Base-by-base conservation (phyloP, 2,329 filamentous ascomycete genomes). In the Colletotrichum australisinense region DNA sequence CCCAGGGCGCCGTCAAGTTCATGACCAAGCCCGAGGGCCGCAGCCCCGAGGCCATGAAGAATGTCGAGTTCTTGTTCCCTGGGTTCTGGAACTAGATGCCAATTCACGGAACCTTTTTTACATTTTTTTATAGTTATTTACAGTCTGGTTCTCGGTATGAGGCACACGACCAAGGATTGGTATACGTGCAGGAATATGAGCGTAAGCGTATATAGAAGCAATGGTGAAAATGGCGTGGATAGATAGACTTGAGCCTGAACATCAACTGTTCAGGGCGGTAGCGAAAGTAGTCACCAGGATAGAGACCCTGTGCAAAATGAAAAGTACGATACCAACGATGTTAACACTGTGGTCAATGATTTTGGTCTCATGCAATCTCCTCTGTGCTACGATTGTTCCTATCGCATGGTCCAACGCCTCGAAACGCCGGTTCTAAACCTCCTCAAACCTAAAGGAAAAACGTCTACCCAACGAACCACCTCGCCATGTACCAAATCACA, bases 51-150 rank as follows among this genome's bases (percentile, higher is more conserved):
- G 94, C 93, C 1, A 88, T 93, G 84, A 90, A 94, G 88, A 96
- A 91, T 85, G 86, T 98, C 66, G 89, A 93, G 79, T 99, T 93
- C 87, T 85, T 99, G 71, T 98, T 98, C 85, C 95, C 95, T 1
- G 93, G 92, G 2, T 95, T 95, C 82, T 94, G 89, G 83, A 79
- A 87, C 56, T 73, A 72, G 49, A 32, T 32, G 30, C 4, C 1
- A 32, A 32, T 11, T 32, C 30, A 32, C 30, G 2, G 30, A 11
- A 32, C 30, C 8, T 32, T 32, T 11, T 1, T 32, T 32, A 4
- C 30, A 4, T 32, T 32, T 35, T 42, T 42, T 22, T 30, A 2
- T 4, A 14, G 9, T 38, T 24, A 14, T 26, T 19, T 28, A 38
- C 19, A 5, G 16, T 38, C 5, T 7, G 22, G 12, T 12, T 14